Evolutionary conservation across 2,329 filamentous ascomycete genomes (phyloP).

Genomic region (Trichophyton rubrum): DNA sequence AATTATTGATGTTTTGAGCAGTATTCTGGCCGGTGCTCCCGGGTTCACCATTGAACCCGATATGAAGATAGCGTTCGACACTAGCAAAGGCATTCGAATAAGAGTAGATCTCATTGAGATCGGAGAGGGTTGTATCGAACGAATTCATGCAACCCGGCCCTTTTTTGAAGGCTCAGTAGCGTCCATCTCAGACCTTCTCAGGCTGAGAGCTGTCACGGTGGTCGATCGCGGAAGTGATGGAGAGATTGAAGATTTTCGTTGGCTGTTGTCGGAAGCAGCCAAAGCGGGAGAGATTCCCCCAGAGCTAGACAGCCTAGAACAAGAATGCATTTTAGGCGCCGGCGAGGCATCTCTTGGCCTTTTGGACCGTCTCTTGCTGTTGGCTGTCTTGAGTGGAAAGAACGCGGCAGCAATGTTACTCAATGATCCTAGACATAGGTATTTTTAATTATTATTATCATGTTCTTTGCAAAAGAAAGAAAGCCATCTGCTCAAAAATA

Average conservation of each 20-base stretch:
- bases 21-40: too few relatives aligned
- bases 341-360: background rate
- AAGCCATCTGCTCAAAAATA: background rate
- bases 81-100: too few relatives aligned
- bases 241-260: constrained; percentile 1
- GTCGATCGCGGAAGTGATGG: constrained; percentile 1
- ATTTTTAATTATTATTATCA: too few relatives aligned
- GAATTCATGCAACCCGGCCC: background rate
- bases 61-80: too few relatives aligned
- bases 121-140: background rate
- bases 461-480: background rate
- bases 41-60: too few relatives aligned
- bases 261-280: constrained; percentile 5
- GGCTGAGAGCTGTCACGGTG: constrained; percentile 13
- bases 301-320: background rate
- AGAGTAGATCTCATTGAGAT: too few relatives aligned
- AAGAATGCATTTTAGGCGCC: background rate
- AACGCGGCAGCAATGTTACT: background rate
- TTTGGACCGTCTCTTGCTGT: background rate
- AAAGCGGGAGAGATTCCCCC: background rate
- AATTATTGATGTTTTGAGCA: too few relatives aligned
- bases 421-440: too few relatives aligned
- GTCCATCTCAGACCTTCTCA: background rate
- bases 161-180: background rate
- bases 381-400: background rate